Percentiles rank a stretch among this genome's conserved stretches.
phyloP scores from a whole-genome alignment of 148 eudicot species.

The Suaeda aralocaspica region DNA sequence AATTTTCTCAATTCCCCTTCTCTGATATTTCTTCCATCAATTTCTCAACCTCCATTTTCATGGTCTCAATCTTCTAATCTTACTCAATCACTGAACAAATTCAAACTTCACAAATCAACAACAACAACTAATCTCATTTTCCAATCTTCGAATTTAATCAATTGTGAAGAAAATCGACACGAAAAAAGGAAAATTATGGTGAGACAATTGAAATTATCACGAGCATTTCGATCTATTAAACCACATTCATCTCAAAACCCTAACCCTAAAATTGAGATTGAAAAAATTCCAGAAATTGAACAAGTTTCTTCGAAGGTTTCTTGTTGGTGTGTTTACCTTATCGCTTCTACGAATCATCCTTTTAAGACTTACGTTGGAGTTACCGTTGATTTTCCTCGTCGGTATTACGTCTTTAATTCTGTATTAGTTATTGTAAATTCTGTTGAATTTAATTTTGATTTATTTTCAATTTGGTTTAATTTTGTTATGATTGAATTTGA shows the following conservation, averaged over 20 bases:
- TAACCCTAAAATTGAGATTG: slow-evolving; percentile 23
- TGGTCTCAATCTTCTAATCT: not conserved
- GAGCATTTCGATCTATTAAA: slow-evolving; percentile 41
- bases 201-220: slow-evolving; percentile 26
- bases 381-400: slow-evolving; percentile 66
- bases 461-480: not conserved
- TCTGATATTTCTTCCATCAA: not conserved
- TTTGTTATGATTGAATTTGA: not conserved
- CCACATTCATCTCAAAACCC: slow-evolving; percentile 20
- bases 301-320: not conserved
- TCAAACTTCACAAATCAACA: not conserved
- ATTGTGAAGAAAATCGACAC: not conserved
- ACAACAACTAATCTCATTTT: not conserved
- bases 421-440: not conserved
- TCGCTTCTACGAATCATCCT: slow-evolving; percentile 59
- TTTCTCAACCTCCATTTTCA: slow-evolving; percentile 5
- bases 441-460: not conserved
- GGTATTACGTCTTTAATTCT: slow-evolving; percentile 32
- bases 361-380: slow-evolving; percentile 76
- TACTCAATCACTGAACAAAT: not conserved
- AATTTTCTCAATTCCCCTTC: too few species aligned
- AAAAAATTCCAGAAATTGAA: slow-evolving; percentile 5
- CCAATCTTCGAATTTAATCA: not conserved
- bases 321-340: slow-evolving; percentile 59
- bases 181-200: slow-evolving; percentile 14